Percentiles rank a stretch among this genome's conserved stretches.
Evolutionary conservation across 495 filamentous ascomycete genomes (phyloP).

Genomic region (Podospora pseudocomata): DNA sequence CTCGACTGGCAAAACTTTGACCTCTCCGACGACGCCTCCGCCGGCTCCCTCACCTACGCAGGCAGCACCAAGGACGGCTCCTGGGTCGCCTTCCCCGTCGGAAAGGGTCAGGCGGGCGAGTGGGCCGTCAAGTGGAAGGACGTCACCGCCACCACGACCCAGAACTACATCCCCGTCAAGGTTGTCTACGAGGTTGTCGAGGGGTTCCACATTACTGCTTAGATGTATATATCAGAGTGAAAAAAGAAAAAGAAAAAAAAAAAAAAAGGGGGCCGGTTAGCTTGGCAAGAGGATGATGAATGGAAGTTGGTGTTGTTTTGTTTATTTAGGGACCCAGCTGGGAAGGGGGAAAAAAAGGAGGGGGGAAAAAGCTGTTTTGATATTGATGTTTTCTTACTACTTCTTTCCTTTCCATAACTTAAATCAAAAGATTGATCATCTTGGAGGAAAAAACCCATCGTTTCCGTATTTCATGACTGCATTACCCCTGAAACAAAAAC

Average conservation of each 20-base stretch:
- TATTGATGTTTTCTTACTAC: background rate
- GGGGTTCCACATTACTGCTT: background rate
- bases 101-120: conserved; percentile 6
- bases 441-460: background rate
- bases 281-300: background rate
- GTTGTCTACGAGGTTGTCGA: conserved; percentile 30
- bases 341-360: background rate
- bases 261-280: background rate
- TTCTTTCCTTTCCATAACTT: background rate
- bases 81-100: conserved; percentile 37
- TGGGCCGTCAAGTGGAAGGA: conserved; percentile 42
- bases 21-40: conserved; percentile 16
- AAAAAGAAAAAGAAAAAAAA: background rate
- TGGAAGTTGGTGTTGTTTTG: background rate
- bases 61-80: conserved; percentile 17
- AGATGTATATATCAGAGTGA: too few relatives aligned
- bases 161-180: conserved; percentile 37
- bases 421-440: background rate
- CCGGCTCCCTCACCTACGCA: conserved; percentile 28
- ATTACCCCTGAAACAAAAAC: conserved; percentile 1
- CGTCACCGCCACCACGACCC: conserved; percentile 33
- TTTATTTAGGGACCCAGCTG: background rate
- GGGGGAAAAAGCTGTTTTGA: conserved; percentile 6
- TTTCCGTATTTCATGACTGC: background rate
- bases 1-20: conserved; percentile 36